phyloP scores from a whole-genome alignment of 2,329 filamentous ascomycete species.

The Didymella pomorum region DNA sequence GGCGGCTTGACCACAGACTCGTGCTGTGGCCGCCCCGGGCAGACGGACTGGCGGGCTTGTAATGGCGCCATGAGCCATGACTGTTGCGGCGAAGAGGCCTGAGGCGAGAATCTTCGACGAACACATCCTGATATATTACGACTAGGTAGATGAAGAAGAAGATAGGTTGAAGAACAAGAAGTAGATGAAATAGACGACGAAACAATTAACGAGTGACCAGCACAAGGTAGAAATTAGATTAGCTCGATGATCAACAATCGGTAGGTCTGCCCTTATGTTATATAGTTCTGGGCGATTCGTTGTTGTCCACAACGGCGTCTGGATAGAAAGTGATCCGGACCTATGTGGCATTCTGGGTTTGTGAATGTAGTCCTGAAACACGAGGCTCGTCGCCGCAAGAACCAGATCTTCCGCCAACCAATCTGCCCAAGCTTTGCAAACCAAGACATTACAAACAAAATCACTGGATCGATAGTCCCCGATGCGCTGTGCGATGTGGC shows the following conservation, averaged over 20 bases:
- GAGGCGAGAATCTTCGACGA: slow-evolving; percentile 7
- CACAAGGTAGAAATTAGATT: slow-evolving; percentile 20
- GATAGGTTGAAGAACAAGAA: background rate
- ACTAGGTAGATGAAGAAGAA: background rate
- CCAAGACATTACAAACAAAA: background rate
- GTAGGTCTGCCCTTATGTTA: background rate
- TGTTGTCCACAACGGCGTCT: background rate
- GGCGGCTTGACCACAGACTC: slow-evolving; percentile 62
- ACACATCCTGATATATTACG: slow-evolving; percentile 12
- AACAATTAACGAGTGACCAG: slow-evolving; percentile 19
- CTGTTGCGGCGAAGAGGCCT: slow-evolving; percentile 19
- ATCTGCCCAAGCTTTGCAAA: background rate
- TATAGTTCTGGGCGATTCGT: background rate
- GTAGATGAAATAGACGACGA: background rate
- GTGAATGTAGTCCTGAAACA: slow-evolving; percentile 14
- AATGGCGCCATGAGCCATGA: slow-evolving; percentile 62
- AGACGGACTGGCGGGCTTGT: slow-evolving; percentile 59
- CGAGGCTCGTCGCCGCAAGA: background rate
- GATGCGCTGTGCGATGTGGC: background rate
- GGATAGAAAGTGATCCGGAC: slow-evolving; percentile 11
- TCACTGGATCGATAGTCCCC: background rate
- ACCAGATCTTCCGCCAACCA: background rate
- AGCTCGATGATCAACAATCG: background rate
- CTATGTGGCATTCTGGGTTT: slow-evolving; percentile 14
- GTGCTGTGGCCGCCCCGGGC: slow-evolving; percentile 59